Base-by-base conservation (phyloP, 176 grass and related monocot species). In the Microstegium vimineum region DNA sequence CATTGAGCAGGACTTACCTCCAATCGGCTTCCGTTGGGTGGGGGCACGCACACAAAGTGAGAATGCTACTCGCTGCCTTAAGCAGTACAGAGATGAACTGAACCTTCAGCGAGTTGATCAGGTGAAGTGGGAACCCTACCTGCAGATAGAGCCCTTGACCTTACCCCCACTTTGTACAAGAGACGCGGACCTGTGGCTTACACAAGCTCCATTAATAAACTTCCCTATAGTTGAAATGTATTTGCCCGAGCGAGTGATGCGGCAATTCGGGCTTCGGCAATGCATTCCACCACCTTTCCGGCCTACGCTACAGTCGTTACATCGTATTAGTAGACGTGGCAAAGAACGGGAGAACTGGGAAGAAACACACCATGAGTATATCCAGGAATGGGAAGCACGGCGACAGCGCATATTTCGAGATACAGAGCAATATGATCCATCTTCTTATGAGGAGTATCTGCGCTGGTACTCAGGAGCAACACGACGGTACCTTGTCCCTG, bases 221-320 rank as follows among this genome's bases (percentile, higher is more conserved):
- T 93, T 93, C 76, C 85, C 87, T 74, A 87, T 93, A 74, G 84
- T 93, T 49, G 91, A 93, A 77, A 87, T 90, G 81, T 90, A 93
- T 88, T 81, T 90, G 28, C 91, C 87, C 0, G 91, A 93, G 81
- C 80, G 87, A 89, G 87, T 90, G 40, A 90, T 90, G 87, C 77
- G 91, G 76, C 87, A 93, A 78, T 93, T 90, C 0, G 87, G 84
- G 31, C 81, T 93, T 73, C 85, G 82, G 0, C 87, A 93, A 63
- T 84, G 65, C 47, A 77, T 93, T 74, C 87, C 91, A 20, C 91
- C 84, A 74, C 88, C 88, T 74, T 86, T 93, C 73, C 84, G 87
- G 9, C 85, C 88, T 81, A 91, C 91, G 3, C 69, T 85, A 69
- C 85, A 87, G 65, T 56, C 78, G 18, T 45, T 93, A 61, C 91